phyloP scores from a whole-genome alignment of 768 basidiomycete genomes.

The Grammothele lineata region DNA sequence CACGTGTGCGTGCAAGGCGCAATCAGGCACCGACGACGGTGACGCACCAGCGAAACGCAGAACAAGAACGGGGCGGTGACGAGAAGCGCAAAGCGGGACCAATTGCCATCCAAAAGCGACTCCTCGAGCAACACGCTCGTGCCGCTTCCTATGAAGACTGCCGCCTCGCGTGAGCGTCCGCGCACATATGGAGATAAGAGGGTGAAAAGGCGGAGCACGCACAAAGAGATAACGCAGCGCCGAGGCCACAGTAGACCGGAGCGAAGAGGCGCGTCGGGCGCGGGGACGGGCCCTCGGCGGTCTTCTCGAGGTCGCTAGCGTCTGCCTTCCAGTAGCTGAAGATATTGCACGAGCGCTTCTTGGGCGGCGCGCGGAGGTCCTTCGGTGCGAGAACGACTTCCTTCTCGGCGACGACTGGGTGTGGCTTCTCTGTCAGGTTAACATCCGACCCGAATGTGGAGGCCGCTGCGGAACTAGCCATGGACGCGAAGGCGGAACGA shows the following conservation, averaged over 20 bases:
- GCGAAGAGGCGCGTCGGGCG: slow-evolving; percentile 55
- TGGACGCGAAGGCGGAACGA: slow-evolving; percentile 38
- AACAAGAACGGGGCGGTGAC: slow-evolving; percentile 66
- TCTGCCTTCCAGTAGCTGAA: slow-evolving; percentile 24
- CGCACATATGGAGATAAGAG: not conserved
- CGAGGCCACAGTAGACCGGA: slow-evolving; percentile 70
- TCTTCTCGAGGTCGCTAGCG: slow-evolving; percentile 51
- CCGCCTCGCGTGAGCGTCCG: not conserved
- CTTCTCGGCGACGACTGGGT: slow-evolving; percentile 19
- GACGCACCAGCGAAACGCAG: slow-evolving; percentile 68
- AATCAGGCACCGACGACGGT: not conserved
- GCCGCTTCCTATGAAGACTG: slow-evolving; percentile 71
- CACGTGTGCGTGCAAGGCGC: not conserved
- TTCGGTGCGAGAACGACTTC: slow-evolving; percentile 16
- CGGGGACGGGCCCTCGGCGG: slow-evolving; percentile 26
- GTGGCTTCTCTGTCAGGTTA: slow-evolving; percentile 48
- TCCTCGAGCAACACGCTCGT: slow-evolving; percentile 57
- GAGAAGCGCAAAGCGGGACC: slow-evolving; percentile 61
- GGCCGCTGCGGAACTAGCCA: slow-evolving; percentile 30
- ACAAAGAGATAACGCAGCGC: slow-evolving; percentile 65
- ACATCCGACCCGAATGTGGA: slow-evolving; percentile 40
- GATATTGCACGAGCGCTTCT: slow-evolving; percentile 20
- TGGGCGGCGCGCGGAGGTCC: slow-evolving; percentile 8
- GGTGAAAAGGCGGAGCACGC: slow-evolving; percentile 19
- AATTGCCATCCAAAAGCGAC: slow-evolving; percentile 60